These are phyloP conservation scores for Cladosporium sphaerospermum DNA, from an alignment of 2,329 filamentous ascomycete species.

Conservation along the genomic window DNA sequence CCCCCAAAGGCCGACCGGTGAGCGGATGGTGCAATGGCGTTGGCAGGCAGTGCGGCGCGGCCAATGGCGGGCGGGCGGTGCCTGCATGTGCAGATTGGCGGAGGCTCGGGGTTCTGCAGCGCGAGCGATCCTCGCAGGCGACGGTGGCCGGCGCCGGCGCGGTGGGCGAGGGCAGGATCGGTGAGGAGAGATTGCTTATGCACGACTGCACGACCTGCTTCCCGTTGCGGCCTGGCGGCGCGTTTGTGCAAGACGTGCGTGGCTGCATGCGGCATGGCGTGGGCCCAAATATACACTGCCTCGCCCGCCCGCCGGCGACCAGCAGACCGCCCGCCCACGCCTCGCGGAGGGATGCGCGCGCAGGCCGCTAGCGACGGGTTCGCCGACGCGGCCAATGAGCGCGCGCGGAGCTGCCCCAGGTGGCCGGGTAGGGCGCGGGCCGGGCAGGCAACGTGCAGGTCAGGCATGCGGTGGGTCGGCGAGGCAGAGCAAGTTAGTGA, in stretches of 20 bases:
- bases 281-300: slow-evolving; percentile 12
- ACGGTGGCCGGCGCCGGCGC: slow-evolving; percentile 1
- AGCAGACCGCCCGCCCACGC: slow-evolving; percentile 5
- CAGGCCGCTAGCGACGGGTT: slow-evolving; percentile 6
- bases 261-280: background rate
- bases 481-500: background rate
- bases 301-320: background rate
- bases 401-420: background rate
- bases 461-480: background rate
- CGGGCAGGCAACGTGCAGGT: slow-evolving; percentile 9
- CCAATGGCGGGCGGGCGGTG: slow-evolving; percentile 7
- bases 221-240: background rate
- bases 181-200: background rate
- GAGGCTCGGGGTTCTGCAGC: background rate
- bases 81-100: background rate
- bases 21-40: slow-evolving; percentile 6
- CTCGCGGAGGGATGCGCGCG: slow-evolving; percentile 1
- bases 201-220: background rate
- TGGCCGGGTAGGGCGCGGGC: slow-evolving; percentile 6
- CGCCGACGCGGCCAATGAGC: slow-evolving; percentile 3
- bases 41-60: slow-evolving; percentile 1
- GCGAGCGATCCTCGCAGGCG: background rate
- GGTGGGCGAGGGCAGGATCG: background rate
- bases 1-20: background rate
- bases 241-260: background rate